phyloP scores from a whole-genome alignment of 306 rosid species.

The Trifolium subterraneum region DNA sequence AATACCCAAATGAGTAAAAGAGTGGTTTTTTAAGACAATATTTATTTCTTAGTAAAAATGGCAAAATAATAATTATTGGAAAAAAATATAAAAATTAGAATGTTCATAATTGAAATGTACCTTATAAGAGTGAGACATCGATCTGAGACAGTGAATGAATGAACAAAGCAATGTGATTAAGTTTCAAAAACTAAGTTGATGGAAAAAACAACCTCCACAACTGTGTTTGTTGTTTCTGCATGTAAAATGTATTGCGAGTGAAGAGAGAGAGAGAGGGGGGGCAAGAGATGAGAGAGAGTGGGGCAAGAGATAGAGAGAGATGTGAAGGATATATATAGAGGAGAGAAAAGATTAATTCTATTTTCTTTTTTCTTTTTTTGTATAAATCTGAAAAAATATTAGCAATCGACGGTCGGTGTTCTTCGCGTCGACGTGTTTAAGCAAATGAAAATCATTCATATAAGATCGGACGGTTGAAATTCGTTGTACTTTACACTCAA shows the following conservation, averaged over 20 bases:
- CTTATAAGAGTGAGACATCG: constrained; percentile 31
- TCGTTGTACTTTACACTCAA: not conserved
- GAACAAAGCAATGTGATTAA: constrained; percentile 28
- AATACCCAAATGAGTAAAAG: constrained; percentile 1
- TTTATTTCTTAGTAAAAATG: not conserved
- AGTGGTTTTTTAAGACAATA: constrained; percentile 27
- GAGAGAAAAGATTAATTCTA: not conserved
- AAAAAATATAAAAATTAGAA: not conserved
- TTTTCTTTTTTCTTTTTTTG: not conserved
- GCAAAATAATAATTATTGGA: not conserved
- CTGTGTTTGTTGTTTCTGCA: constrained; percentile 20
- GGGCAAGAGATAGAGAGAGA: not conserved
- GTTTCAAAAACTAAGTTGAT: constrained; percentile 1
- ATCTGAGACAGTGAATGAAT: constrained; percentile 40
- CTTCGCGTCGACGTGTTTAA: not conserved
- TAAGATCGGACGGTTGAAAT: not conserved
- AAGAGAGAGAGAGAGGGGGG: constrained; percentile 5
- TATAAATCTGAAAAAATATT: not conserved
- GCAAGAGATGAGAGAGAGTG: not conserved
- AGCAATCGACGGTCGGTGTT: not conserved
- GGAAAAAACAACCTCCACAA: constrained; percentile 22
- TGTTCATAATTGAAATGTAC: constrained; percentile 28
- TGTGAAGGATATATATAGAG: not conserved
- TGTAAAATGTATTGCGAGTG: constrained; percentile 35
- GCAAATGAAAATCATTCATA: not conserved